Base-by-base conservation (phyloP, 208 protist species). In the Leishmania martiniquensis region DNA sequence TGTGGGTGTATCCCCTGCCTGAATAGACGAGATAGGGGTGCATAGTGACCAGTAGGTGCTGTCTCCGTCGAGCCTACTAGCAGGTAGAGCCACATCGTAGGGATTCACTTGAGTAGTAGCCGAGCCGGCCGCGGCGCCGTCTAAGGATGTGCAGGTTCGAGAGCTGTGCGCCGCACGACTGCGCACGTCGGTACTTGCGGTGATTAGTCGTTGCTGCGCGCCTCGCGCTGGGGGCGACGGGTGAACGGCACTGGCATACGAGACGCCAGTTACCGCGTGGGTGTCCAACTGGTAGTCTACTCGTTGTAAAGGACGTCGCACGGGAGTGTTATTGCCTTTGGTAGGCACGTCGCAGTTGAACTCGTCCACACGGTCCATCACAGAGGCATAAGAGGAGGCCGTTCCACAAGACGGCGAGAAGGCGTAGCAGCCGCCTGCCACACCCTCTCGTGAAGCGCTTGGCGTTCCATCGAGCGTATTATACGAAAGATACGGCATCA, bases 21-120 rank as follows among this genome's bases (percentile, higher is more conserved):
- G 37, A 0, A 60, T 60, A 5, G 52, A 74, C 34, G 49, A 74
- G 22, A 59, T 39, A 32, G 45, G 25, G 37, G 52, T 74, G 7
- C 22, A 49, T 60, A 32, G 70, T 2, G 63, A 22, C 32, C 37
- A 49, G 52, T 47, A 74, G 6, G 73, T 62, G 13, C 90, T 37
- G 67, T 86, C 88, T 0, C 72, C 34, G 32, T 7, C 45, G 34
- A 93, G 80, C 57, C 79, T 87, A 15, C 71, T 75, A 37, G 73
- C 77, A 15, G 78, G 32, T 22, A 25, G 72, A 49, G 5, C 44
- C 52, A 25, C 47, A 37, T 57, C 69, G 42, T 29, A 1, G n/a
- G 54, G 32, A 20, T 13, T 60, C 34, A 20, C 54, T 17, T 63
- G 76, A 68, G 44, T 39, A 7, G 68, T 2, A 12, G n/a, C 25